Conservation (phyloP, 805 yeast genomes). For the Candida insectalens region DNA sequence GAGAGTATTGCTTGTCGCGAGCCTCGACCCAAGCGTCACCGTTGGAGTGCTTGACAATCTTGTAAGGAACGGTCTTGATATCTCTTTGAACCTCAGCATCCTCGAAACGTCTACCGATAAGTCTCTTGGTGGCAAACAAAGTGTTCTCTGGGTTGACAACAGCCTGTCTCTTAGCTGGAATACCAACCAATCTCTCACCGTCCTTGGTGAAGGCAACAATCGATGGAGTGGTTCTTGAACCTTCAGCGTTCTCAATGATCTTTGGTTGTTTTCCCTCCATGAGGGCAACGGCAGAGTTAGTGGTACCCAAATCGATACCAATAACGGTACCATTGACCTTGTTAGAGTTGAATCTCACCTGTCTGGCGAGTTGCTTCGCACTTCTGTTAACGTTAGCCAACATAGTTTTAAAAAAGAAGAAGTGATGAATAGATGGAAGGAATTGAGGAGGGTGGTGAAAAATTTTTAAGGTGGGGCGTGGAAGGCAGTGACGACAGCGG, state of each 20-base stretch:
- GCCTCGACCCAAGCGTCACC: slow-evolving; percentile 65
- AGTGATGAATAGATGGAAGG: neutral
- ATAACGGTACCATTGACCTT: slow-evolving; percentile 39
- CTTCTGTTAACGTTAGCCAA: neutral
- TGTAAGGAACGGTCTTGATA: slow-evolving; percentile 50
- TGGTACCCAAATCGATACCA: slow-evolving; percentile 81
- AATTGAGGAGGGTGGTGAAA: neutral
- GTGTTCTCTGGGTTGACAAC: slow-evolving; percentile 69
- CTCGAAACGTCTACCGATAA: slow-evolving; percentile 63
- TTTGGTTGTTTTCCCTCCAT: slow-evolving; percentile 54
- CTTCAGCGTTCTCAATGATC: slow-evolving; percentile 71
- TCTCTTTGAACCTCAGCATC: slow-evolving; percentile 68
- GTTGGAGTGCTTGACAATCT: slow-evolving; percentile 45
- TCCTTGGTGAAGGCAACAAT: slow-evolving; percentile 55
- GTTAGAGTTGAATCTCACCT: slow-evolving; percentile 25
- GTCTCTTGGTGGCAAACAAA: slow-evolving; percentile 71
- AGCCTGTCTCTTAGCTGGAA: slow-evolving; percentile 71
- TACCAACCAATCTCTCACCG: slow-evolving; percentile 47
- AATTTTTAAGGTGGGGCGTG: neutral
- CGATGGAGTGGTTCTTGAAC: slow-evolving; percentile 73
- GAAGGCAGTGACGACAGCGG: neutral
- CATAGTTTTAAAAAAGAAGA: neutral
- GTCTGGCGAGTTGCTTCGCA: slow-evolving; percentile 6
- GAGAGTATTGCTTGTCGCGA: slow-evolving; percentile 41
- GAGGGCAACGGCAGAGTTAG: slow-evolving; percentile 79